These are phyloP conservation scores for Lentinula novae-zelandiae DNA, from an alignment of 1,284 basidiomycete genomes.

Conservation along the genomic window DNA sequence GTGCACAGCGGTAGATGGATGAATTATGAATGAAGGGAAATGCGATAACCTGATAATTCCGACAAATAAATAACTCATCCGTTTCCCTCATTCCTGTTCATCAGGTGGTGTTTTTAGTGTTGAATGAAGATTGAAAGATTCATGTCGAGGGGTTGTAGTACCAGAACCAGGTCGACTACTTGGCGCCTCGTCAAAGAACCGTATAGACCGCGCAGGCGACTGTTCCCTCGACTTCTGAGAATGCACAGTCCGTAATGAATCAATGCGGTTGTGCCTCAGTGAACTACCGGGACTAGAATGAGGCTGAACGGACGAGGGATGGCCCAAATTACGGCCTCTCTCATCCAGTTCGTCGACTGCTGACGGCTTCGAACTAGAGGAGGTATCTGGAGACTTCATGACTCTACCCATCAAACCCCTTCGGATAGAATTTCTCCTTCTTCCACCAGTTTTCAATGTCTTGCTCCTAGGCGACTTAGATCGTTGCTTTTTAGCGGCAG, in stretches of 20 bases:
- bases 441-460: background rate
- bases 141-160: background rate
- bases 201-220: constrained; percentile 12
- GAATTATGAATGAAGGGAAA: background rate
- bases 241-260: constrained; percentile 7
- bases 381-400: background rate
- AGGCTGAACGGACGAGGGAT: background rate
- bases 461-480: constrained; percentile 13
- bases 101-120: background rate
- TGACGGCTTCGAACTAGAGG: background rate
- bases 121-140: constrained; percentile 1
- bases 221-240: constrained; percentile 9
- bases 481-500: background rate
- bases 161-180: constrained; percentile 2
- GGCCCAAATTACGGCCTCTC: background rate
- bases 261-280: constrained; percentile 7
- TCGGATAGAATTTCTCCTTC: background rate
- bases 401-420: constrained; percentile 7
- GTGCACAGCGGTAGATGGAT: background rate
- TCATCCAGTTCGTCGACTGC: constrained; percentile 5
- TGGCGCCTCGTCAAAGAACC: constrained; percentile 12
- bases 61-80: background rate
- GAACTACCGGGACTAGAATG: background rate
- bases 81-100: background rate
- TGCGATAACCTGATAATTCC: background rate